These are phyloP conservation scores for Oxyria digyna DNA, from an alignment of 148 eudicot genomes.

Conservation along the genomic window DNA sequence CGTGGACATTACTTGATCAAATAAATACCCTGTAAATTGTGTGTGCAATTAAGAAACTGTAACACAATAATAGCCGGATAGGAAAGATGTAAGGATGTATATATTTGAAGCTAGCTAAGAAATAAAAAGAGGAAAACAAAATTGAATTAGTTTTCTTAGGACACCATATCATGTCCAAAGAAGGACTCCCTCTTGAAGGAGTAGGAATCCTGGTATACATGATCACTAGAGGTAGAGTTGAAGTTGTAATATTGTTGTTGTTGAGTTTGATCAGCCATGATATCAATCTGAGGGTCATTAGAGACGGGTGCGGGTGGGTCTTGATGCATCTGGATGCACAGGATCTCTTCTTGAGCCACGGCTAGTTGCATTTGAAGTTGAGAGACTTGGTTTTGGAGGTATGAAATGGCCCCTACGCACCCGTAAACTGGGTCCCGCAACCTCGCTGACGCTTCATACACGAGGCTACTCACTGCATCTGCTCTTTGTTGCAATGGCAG, in stretches of 20 bases:
- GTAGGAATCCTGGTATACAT: background rate
- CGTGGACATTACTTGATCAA: no score
- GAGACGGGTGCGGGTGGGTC: background rate
- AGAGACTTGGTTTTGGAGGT: constrained; percentile 67
- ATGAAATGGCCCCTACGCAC: constrained; percentile 86
- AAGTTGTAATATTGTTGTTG: background rate
- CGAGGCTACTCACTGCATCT: constrained; percentile 86
- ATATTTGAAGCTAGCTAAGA: background rate
- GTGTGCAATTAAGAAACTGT: background rate
- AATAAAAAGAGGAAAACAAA: background rate
- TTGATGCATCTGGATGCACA: constrained; percentile 58
- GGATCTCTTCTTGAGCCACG: constrained; percentile 68
- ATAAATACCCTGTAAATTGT: no score
- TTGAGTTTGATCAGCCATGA: background rate
- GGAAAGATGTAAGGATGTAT: background rate
- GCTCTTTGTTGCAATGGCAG: constrained; percentile 68
- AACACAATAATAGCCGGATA: background rate
- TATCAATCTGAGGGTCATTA: background rate
- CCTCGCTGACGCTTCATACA: constrained; percentile 93
- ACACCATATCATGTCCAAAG: constrained; percentile 4
- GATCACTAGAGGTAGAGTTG: background rate
- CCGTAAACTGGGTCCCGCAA: constrained; percentile 88
- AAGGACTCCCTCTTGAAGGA: background rate
- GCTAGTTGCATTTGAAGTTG: constrained; percentile 62
- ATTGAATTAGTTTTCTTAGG: background rate